Evolutionary conservation across 768 basidiomycete genomes (phyloP).

Genomic region (Lactarius deliciosus): DNA sequence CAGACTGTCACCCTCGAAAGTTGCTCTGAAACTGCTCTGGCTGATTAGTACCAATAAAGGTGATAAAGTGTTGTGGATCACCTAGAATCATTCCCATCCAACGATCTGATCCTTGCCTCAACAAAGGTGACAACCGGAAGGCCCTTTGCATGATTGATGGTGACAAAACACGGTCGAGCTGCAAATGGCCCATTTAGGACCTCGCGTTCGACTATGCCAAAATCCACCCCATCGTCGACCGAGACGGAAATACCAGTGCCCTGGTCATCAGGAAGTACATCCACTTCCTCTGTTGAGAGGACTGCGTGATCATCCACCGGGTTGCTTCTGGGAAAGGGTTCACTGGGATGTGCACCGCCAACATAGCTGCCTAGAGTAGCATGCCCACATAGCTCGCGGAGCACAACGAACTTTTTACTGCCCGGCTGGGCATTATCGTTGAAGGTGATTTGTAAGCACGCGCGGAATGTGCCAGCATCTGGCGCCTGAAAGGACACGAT

Average conservation of each 20-base stretch:
- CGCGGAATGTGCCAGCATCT: slow-evolving; percentile 2
- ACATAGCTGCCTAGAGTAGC: background rate
- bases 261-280: slow-evolving; percentile 43
- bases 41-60: background rate
- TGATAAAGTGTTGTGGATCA: background rate
- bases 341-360: background rate
- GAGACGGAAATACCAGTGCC: slow-evolving; percentile 43
- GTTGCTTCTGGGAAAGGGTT: background rate
- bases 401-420: slow-evolving; percentile 3
- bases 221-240: slow-evolving; percentile 43
- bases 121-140: slow-evolving; percentile 23
- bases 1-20: slow-evolving; percentile 1
- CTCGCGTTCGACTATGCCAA: slow-evolving; percentile 47
- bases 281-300: slow-evolving; percentile 8
- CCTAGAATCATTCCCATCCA: slow-evolving; percentile 11
- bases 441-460: slow-evolving; percentile 5
- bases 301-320: background rate
- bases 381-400: slow-evolving; percentile 11
- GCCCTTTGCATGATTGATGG: slow-evolving; percentile 18
- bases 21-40: slow-evolving; percentile 9
- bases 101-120: slow-evolving; percentile 5
- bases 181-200: slow-evolving; percentile 32
- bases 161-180: slow-evolving; percentile 19
- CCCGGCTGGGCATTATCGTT: background rate
- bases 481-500: slow-evolving; percentile 10